Base-by-base conservation (phyloP, 306 rosid species). In the Fragaria iinumae region DNA sequence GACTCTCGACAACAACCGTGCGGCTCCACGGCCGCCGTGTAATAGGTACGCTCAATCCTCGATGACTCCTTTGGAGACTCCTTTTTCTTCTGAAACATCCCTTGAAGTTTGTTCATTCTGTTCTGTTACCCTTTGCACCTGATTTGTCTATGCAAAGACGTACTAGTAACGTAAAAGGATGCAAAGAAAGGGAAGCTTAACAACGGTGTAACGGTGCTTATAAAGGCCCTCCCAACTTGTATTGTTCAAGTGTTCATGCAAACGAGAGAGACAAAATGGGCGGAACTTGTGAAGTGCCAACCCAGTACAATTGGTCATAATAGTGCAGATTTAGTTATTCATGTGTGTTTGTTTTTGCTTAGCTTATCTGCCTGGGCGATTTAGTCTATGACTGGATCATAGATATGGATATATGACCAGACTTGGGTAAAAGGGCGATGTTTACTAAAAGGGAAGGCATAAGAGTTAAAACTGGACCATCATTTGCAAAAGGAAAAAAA, bases 1-100 rank as follows among this genome's bases (percentile, higher is more conserved):
- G 93, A 87, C n/a, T 82, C 86, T 67, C 84, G 76, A 76, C 92
- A 87, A 76, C 87, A 84, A 55, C 92, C 84, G 16, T 71, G 73
- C 6, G 87, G 60, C 77, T 55, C 23, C 11, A n/a, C 18, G 71
- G 32, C 21, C 12, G 34, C 10, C 74, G 60, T 29, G 71, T 29
- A 6, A 32, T 80, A 23, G 3, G 52, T n/a, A 14, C 11, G 2
- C 23, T 59, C 80, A 11, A 67, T 27, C 48, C 78, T 74, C 0
- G 84, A 77, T 0, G 82, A 76, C 12, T 76, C 73, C 64, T 8
- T 48, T 41, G 45, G 76, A 41, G 67, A 56, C 7, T 5, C 56
- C 12, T 38, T 79, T 52, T 36, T 48, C 59, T 50, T 74, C 47
- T 12, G 70, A 27, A 77, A 80, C 47, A 52, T 74, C 32, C 76